phyloP scores from a whole-genome alignment of 1,284 basidiomycete genomes.

The Entoloma clypeatum region DNA sequence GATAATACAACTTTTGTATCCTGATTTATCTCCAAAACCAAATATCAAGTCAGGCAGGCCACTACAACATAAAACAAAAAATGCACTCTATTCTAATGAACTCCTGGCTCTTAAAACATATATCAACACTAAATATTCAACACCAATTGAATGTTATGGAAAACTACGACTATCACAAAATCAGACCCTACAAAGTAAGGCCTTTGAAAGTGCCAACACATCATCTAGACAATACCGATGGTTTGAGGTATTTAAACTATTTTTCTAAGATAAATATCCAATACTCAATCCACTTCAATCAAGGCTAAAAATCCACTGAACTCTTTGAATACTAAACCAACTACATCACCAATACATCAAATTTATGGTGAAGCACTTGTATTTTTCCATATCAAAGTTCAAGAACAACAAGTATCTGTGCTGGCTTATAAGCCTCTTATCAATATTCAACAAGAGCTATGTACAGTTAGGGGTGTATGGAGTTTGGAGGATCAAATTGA shows the following conservation, averaged over 20 bases:
- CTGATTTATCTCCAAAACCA: not conserved
- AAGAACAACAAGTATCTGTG: not conserved
- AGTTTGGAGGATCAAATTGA: not conserved
- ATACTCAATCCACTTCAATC: too few species aligned
- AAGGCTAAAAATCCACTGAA: too few species aligned
- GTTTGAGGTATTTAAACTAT: slow-evolving; percentile 1
- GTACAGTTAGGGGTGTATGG: not conserved
- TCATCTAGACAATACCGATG: not conserved
- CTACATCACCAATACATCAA: not conserved
- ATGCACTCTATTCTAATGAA: too few species aligned
- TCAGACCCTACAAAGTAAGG: not conserved
- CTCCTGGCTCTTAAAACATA: too few species aligned
- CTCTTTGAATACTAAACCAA: too few species aligned
- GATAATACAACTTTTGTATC: slow-evolving; percentile 6
- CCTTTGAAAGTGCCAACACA: too few species aligned
- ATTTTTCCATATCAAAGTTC: not conserved
- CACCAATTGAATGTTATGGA: not conserved
- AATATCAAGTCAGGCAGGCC: too few species aligned
- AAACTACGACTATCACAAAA: not conserved
- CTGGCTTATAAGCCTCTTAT: not conserved
- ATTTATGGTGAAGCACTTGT: not conserved
- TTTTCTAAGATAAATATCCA: too few species aligned
- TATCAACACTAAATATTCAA: too few species aligned
- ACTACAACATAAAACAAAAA: too few species aligned
- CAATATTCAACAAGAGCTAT: too few species aligned